These are phyloP conservation scores for Neltuma alba DNA, from an alignment of 306 rosid genomes.

Conservation along the genomic window DNA sequence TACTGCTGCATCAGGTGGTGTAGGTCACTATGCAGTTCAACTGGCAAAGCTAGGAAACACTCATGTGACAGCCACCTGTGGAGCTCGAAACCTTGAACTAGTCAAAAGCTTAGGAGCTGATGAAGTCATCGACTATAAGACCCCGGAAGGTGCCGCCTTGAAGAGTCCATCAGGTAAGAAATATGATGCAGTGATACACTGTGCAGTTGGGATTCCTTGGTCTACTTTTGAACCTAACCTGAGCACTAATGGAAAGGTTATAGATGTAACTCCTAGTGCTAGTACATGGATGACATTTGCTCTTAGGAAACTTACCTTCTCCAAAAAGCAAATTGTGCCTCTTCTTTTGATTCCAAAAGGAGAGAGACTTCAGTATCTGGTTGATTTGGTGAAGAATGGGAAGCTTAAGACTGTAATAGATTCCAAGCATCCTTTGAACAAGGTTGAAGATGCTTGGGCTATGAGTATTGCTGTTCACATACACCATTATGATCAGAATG, in stretches of 20 bases:
- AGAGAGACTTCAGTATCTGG: slow-evolving; percentile 57
- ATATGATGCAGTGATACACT: slow-evolving; percentile 72
- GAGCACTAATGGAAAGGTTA: slow-evolving; percentile 63
- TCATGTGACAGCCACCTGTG: slow-evolving; percentile 83
- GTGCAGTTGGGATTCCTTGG: slow-evolving; percentile 65
- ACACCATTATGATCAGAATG: slow-evolving; percentile 94
- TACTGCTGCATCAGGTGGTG: slow-evolving; percentile 93
- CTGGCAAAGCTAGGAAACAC: slow-evolving; percentile 82
- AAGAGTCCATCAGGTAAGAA: slow-evolving; percentile 73
- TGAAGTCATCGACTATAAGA: slow-evolving; percentile 79
- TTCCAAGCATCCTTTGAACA: slow-evolving; percentile 56
- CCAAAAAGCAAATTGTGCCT: slow-evolving; percentile 72
- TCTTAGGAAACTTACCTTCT: slow-evolving; percentile 61
- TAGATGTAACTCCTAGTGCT: slow-evolving; percentile 54
- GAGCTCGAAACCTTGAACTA: slow-evolving; percentile 72
- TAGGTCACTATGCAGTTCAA: slow-evolving; percentile 83
- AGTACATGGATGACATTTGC: slow-evolving; percentile 48
- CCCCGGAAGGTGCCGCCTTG: slow-evolving; percentile 69
- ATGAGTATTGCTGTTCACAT: slow-evolving; percentile 74
- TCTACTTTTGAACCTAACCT: slow-evolving; percentile 72
- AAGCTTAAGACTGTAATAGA: slow-evolving; percentile 75
- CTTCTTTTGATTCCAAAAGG: slow-evolving; percentile 45
- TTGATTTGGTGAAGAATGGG: slow-evolving; percentile 69
- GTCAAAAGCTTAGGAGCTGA: slow-evolving; percentile 79
- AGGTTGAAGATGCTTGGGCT: slow-evolving; percentile 79